Conservation (phyloP, 1,284 basidiomycete species). For the Microbotryum scabiosae region DNA sequence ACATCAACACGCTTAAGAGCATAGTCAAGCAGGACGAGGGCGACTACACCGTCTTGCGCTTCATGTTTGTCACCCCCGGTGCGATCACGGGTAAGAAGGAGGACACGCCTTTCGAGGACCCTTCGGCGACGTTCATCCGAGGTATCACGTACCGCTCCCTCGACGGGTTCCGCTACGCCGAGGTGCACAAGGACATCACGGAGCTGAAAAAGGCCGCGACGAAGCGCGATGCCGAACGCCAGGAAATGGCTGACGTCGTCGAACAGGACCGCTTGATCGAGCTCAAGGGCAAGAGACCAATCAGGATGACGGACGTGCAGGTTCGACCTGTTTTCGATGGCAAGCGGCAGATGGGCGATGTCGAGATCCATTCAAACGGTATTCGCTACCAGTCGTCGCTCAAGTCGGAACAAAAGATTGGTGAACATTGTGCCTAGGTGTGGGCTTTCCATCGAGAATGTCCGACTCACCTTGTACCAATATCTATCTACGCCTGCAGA, state of each 20-base stretch:
- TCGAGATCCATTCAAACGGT: slow-evolving; percentile 97
- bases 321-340: slow-evolving; percentile 88
- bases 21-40: slow-evolving; percentile 96
- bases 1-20: slow-evolving; percentile 98
- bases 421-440: slow-evolving; percentile 45
- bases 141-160: slow-evolving; percentile 89
- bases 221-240: slow-evolving; percentile 94
- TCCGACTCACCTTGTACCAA: background rate
- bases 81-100: slow-evolving; percentile 98
- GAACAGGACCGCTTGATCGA: slow-evolving; percentile 86
- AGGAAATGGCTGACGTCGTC: slow-evolving; percentile 95
- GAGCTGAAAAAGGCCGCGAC: slow-evolving; percentile 94
- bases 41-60: slow-evolving; percentile 85
- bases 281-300: slow-evolving; percentile 63
- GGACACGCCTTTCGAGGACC: slow-evolving; percentile 97
- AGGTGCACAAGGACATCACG: slow-evolving; percentile 82
- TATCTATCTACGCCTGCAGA: slow-evolving; percentile 47
- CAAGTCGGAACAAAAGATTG: slow-evolving; percentile 74
- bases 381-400: slow-evolving; percentile 77
- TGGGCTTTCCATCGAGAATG: background rate
- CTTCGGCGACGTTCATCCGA: slow-evolving; percentile 91
- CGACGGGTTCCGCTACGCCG: slow-evolving; percentile 80
- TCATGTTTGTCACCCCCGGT: slow-evolving; percentile 98
- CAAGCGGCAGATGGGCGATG: slow-evolving; percentile 77
- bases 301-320: slow-evolving; percentile 82